A percentile compares a stretch with the other conserved stretches of the same genome.
Conservation (phyloP, 2,329 filamentous ascomycete genomes). For the Xylariaceae sp. region DNA sequence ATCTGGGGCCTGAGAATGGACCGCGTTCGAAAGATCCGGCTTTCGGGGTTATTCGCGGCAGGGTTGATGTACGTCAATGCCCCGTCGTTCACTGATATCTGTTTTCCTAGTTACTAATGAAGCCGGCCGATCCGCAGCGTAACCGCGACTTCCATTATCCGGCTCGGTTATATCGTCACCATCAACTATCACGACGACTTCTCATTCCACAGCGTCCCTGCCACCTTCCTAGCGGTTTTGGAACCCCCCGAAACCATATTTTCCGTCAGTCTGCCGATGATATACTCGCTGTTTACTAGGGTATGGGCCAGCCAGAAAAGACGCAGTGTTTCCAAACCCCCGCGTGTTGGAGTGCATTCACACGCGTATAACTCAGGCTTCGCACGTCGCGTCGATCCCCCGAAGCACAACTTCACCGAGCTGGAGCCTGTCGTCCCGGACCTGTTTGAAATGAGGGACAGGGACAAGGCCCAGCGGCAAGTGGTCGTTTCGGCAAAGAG, state of each 20-base stretch:
- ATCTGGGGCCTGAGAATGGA: constrained; percentile 24
- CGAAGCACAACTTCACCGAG: constrained; percentile 16
- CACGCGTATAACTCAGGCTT: constrained; percentile 14
- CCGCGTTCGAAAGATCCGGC: constrained; percentile 18
- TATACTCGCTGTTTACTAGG: constrained; percentile 18
- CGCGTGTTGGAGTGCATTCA: constrained; percentile 1
- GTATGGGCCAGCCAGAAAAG: constrained; percentile 4
- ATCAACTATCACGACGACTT: constrained; percentile 23
- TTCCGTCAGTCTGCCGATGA: constrained; percentile 25
- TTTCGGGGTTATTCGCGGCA: constrained; percentile 20
- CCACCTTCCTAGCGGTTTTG: constrained; percentile 20
- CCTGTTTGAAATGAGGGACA: constrained; percentile 20
- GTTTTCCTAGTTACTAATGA: neutral
- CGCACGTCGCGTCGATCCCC: constrained; percentile 8
- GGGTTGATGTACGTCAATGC: constrained; percentile 17
- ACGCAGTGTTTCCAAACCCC: neutral
- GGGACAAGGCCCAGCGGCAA: constrained; percentile 6
- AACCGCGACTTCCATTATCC: constrained; percentile 19
- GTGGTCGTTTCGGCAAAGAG: constrained; percentile 16
- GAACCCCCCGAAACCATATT: constrained; percentile 20
- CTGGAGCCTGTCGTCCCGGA: constrained; percentile 13
- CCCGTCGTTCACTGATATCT: neutral
- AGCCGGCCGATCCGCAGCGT: constrained; percentile 10
- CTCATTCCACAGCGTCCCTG: constrained; percentile 19
- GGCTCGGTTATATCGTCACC: constrained; percentile 18